A percentile compares a stretch with the other conserved stretches of the same genome.
Evolutionary conservation across 2,329 filamentous ascomycete genomes (phyloP).

Genomic region (Hymenoscyphus albidus): DNA sequence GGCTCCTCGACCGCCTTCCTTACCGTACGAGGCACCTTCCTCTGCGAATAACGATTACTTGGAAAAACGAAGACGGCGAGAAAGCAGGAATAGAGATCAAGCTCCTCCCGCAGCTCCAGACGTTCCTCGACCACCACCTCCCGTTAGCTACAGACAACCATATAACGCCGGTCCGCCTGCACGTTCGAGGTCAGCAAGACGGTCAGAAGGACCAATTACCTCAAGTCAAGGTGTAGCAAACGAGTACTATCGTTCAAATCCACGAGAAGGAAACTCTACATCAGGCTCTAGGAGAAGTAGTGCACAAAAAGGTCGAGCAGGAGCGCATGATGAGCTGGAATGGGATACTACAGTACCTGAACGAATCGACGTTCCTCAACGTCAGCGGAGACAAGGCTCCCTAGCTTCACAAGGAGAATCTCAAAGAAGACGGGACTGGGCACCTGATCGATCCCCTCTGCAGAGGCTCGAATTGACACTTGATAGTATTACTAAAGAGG

Average conservation of each 20-base stretch:
- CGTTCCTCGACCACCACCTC: constrained; percentile 52
- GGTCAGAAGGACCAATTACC: constrained; percentile 29
- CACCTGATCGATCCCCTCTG: constrained; percentile 81
- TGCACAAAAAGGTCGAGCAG: constrained; percentile 20
- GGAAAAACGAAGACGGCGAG: constrained; percentile 43
- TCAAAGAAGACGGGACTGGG: constrained; percentile 55
- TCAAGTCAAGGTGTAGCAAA: constrained; percentile 20
- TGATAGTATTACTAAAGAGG: constrained; percentile 91
- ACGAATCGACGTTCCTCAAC: constrained; percentile 16
- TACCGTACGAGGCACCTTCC: constrained; percentile 42
- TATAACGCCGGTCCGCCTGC: constrained; percentile 36
- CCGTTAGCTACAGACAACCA: constrained; percentile 53
- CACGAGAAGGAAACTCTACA: constrained; percentile 14
- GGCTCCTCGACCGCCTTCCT: constrained; percentile 56
- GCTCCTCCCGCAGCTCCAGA: constrained; percentile 55
- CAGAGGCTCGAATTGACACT: constrained; percentile 90
- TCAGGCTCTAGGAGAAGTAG: constrained; percentile 9
- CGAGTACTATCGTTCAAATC: constrained; percentile 24
- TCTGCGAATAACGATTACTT: constrained; percentile 39
- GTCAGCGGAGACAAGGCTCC: constrained; percentile 37
- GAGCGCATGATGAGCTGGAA: constrained; percentile 16
- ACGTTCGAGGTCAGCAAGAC: constrained; percentile 31
- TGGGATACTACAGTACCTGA: constrained; percentile 20
- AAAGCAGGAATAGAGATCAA: constrained; percentile 42
- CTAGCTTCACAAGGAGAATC: constrained; percentile 29